phyloP scores from a whole-genome alignment of 176 grass and related monocot genomes.

The Carex cristatella region DNA sequence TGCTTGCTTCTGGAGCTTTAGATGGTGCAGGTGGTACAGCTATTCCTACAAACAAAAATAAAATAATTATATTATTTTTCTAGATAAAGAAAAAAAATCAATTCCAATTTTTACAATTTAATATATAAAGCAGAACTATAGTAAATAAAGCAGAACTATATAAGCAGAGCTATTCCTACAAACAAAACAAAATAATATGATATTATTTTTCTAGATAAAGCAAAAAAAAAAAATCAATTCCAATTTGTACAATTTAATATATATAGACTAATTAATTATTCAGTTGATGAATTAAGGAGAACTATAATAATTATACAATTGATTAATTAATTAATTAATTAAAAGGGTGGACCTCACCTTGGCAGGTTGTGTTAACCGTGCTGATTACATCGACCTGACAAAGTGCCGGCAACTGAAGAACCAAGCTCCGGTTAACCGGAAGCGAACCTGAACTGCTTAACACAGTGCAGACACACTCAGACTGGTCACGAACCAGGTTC shows the following conservation, averaged over 20 bases:
- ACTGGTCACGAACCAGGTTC: slow-evolving; percentile 54
- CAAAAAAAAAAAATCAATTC: not conserved
- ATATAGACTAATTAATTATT: not conserved
- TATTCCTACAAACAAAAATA: slow-evolving; percentile 24
- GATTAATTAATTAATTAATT: not conserved
- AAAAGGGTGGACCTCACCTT: slow-evolving; percentile 24
- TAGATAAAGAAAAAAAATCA: not conserved
- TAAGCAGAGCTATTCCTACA: slow-evolving; percentile 30
- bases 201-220: not conserved
- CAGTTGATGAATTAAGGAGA: not conserved
- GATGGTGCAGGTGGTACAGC: slow-evolving; percentile 12
- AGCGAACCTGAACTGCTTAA: slow-evolving; percentile 41
- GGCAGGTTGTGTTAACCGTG: slow-evolving; percentile 27
- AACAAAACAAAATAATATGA: not conserved
- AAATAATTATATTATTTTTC: not conserved
- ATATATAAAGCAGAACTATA: not conserved
- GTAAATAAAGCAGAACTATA: no score
- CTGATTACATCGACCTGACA: slow-evolving; percentile 56
- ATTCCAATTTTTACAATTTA: not conserved
- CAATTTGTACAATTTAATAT: not conserved
- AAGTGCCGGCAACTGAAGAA: slow-evolving; percentile 42
- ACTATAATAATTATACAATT: not conserved
- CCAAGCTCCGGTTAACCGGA: slow-evolving; percentile 55
- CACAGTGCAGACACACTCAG: slow-evolving; percentile 56
- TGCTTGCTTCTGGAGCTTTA: slow-evolving; percentile 23